phyloP scores from a whole-genome alignment of 2,329 filamentous ascomycete genomes.

The Pyricularia sp. region DNA sequence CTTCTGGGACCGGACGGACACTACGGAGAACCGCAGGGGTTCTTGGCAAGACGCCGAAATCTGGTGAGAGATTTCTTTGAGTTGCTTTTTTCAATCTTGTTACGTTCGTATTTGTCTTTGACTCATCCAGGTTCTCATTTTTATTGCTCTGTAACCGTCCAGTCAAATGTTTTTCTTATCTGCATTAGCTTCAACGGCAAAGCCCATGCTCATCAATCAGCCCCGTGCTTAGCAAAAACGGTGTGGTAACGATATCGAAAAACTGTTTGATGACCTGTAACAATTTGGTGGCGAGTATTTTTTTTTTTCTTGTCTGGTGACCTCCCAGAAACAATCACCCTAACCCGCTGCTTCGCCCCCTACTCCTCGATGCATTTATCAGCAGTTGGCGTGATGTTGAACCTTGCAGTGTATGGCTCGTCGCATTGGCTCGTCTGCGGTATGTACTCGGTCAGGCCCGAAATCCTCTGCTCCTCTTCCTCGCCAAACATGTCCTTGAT shows the following conservation, averaged over 20 bases:
- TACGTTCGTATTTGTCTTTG: neutral
- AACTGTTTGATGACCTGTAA: neutral
- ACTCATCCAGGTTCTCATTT: neutral
- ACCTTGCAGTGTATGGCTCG: conserved; percentile 9
- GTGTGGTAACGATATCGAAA: neutral
- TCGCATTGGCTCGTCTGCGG: conserved; percentile 11
- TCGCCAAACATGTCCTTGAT: conserved; percentile 33
- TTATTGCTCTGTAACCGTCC: neutral
- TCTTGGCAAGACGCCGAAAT: neutral
- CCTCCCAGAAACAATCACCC: neutral
- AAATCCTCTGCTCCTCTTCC: conserved; percentile 28
- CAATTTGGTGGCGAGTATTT: neutral
- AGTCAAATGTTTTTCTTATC: neutral
- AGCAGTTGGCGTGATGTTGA: conserved; percentile 6
- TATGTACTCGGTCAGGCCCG: conserved; percentile 41
- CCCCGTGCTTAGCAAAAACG: neutral
- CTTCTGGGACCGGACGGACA: neutral
- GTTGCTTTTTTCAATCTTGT: neutral
- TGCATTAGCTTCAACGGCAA: neutral
- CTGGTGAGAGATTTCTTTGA: neutral
- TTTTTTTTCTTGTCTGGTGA: neutral
- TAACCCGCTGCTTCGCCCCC: neutral
- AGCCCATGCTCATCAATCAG: neutral
- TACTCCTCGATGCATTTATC: conserved; percentile 1
- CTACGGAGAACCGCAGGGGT: neutral